Conservation (phyloP, 2,329 filamentous ascomycete genomes). For the Proliferodiscus dingleyae region DNA sequence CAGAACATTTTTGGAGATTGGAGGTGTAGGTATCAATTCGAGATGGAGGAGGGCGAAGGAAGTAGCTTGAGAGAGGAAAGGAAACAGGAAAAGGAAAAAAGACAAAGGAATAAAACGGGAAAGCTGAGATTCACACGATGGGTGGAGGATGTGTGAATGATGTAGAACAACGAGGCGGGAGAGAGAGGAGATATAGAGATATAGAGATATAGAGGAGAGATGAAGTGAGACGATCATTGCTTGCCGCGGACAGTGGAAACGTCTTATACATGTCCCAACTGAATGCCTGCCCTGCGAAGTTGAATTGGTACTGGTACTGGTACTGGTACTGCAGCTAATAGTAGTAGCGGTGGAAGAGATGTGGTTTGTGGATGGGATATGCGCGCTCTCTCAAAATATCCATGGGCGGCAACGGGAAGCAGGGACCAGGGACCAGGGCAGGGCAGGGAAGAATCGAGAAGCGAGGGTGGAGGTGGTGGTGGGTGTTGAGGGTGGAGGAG, state of each 20-base stretch:
- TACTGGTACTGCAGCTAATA: no score
- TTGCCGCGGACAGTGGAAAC: slow-evolving; percentile 16
- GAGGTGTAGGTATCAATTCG: slow-evolving; percentile 7
- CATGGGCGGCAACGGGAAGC: slow-evolving; percentile 1
- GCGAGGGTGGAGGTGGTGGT: background rate
- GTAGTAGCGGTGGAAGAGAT: background rate
- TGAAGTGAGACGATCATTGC: slow-evolving; percentile 12
- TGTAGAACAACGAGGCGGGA: slow-evolving; percentile 61
- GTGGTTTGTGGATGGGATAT: slow-evolving; percentile 1
- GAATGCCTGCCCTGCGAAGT: slow-evolving; percentile 1
- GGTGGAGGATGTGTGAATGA: slow-evolving; percentile 53
- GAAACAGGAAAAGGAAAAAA: slow-evolving; percentile 10
- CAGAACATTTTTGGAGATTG: slow-evolving; percentile 42
- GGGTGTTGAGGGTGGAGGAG: background rate
- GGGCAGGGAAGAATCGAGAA: background rate
- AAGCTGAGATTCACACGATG: slow-evolving; percentile 53
- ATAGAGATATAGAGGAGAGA: slow-evolving; percentile 7
- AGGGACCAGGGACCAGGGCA: background rate
- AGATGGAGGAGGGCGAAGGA: slow-evolving; percentile 1
- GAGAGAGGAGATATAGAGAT: background rate
- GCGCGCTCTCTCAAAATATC: background rate
- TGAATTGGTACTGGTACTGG: no score
- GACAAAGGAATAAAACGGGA: slow-evolving; percentile 22
- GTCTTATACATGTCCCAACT: slow-evolving; percentile 26
- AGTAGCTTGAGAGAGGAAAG: slow-evolving; percentile 1